phyloP scores from a whole-genome alignment of 148 eudicot genomes.

The Amaranthus cruentus region DNA sequence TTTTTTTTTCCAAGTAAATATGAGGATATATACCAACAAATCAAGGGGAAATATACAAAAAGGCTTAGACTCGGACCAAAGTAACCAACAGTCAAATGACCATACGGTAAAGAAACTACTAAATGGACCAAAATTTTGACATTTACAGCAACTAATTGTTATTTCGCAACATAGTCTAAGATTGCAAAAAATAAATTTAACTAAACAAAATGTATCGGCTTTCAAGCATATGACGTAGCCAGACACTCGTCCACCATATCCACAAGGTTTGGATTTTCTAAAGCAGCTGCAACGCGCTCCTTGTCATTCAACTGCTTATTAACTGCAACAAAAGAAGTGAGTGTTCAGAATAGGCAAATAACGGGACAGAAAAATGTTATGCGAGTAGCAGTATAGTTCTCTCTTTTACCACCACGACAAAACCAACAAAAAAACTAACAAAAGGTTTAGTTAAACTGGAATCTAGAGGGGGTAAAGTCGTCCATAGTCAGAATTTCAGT shows the following conservation, averaged over 20 bases:
- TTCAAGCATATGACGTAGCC: constrained; percentile 66
- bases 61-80: too few species aligned
- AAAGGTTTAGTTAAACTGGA: too few species aligned
- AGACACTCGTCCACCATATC: constrained; percentile 90
- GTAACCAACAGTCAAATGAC: neutral
- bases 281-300: constrained; percentile 90
- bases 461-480: too few species aligned
- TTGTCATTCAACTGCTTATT: constrained; percentile 95
- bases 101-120: neutral
- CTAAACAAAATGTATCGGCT: neutral
- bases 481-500: too few species aligned
- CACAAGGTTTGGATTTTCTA: constrained; percentile 87
- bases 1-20: too few species aligned
- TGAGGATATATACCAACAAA: too few species aligned
- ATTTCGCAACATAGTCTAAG: neutral
- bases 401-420: too few species aligned
- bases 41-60: too few species aligned
- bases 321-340: constrained; percentile 41
- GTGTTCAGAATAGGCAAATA: neutral
- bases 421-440: too few species aligned
- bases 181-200: neutral
- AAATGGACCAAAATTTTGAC: constrained; percentile 4
- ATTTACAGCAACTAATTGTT: constrained; percentile 7
- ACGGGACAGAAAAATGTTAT: neutral
- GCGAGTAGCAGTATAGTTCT: neutral